These are phyloP conservation scores for Jackrogersella minutella DNA, from an alignment of 495 filamentous ascomycete species.

Conservation along the genomic window DNA sequence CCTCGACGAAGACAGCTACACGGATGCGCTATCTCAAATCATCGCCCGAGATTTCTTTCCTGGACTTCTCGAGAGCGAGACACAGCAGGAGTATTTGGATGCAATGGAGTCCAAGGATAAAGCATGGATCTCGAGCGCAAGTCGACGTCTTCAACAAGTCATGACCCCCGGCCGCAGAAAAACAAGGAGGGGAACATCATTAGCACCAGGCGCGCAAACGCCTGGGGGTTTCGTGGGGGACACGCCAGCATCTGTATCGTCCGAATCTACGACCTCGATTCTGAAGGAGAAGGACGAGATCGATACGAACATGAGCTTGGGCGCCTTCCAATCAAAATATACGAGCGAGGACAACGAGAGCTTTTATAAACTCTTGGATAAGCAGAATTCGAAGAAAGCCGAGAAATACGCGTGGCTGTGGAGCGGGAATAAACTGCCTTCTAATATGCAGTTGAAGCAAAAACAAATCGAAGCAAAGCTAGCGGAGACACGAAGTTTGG, in stretches of 20 bases:
- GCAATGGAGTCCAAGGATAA: constrained; percentile 84
- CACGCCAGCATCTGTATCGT: constrained; percentile 69
- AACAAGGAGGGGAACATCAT: constrained; percentile 47
- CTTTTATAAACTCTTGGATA: constrained; percentile 91
- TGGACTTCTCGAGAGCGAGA: constrained; percentile 82
- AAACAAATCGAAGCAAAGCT: constrained; percentile 71
- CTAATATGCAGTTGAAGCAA: constrained; percentile 84
- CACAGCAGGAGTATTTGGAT: constrained; percentile 90
- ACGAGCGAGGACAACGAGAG: constrained; percentile 97
- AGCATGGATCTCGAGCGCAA: constrained; percentile 85
- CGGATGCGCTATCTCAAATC: constrained; percentile 87
- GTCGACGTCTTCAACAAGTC: constrained; percentile 73
- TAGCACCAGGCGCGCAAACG: constrained; percentile 53
- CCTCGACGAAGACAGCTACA: constrained; percentile 94
- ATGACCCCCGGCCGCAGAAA: constrained; percentile 79
- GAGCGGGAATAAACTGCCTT: constrained; percentile 85
- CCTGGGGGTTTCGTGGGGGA: constrained; percentile 66
- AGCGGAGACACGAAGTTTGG: constrained; percentile 57
- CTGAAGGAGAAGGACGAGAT: constrained; percentile 58
- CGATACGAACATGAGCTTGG: constrained; percentile 82
- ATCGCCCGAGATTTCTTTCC: constrained; percentile 98
- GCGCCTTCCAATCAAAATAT: constrained; percentile 88
- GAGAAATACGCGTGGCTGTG: constrained; percentile 90
- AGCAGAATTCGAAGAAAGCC: constrained; percentile 82
- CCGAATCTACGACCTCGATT: constrained; percentile 47